Base-by-base conservation (phyloP, 208 protist genomes). In the Crithidia acanthocephali region DNA sequence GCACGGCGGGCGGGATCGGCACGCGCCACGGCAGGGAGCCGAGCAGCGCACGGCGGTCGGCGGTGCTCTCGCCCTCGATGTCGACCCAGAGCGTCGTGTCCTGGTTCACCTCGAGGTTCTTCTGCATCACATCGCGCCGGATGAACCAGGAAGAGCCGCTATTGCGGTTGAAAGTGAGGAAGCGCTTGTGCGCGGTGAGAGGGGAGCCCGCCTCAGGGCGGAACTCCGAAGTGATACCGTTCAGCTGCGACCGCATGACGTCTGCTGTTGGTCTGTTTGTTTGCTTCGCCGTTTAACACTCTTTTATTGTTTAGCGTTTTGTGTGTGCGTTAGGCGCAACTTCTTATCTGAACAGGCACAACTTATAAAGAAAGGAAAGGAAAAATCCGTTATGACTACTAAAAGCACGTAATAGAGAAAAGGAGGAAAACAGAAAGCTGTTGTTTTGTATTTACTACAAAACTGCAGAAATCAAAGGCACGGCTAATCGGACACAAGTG, bases 31-130 rank as follows among this genome's bases (percentile, higher is more conserved):
- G 78, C 32, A 88, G 78, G 5, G 76, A 61, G 11, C 52, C 55
- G 30, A 85, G 50, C 16, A 87, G 52, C 4, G 65, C 45, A 13
- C 72, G 83, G n/a, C 74, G 78, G 68, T 80, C 79, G 13, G 74
- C 80, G 4, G 60, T 45, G 30, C 58, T 81, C 42, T 74, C 76
- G 32, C 79, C 72, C 48, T 72, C 65, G 23, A 90, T 66, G 71
- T 92, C 84, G 13, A 92, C 66, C 89, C 89, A 92, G 30, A 90
- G 56, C 18, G 65, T 64, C 25, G 44, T 32, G 18, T 76, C 68
- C 56, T 50, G 59, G 20, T 53, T 78, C 30, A 48, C 66, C 62
- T 83, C 57, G 25, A 76, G 27, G 65, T 78, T 64, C 69, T 73
- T 69, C 35, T 73, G 27, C 69, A 79, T 59, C 37, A 65, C 68